Percentiles rank a stretch among this genome's conserved stretches.
Conservation (phyloP, 352 stramenopile genomes). For the Phytophthora citricola region DNA sequence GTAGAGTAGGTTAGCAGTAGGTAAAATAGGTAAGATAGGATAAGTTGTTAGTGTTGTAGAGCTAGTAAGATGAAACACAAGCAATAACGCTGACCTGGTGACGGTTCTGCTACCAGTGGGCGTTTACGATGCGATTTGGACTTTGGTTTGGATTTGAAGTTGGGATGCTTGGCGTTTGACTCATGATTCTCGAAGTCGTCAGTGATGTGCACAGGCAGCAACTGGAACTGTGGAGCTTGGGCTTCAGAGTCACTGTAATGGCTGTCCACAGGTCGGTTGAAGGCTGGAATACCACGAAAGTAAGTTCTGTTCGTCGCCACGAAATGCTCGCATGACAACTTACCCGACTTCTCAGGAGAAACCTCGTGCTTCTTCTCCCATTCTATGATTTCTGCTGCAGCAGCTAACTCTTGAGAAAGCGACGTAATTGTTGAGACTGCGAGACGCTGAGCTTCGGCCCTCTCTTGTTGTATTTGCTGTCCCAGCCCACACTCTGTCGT, state of each 20-base stretch:
- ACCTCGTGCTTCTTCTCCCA: slow-evolving; percentile 52
- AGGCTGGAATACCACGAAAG: not conserved
- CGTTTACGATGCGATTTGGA: slow-evolving; percentile 21
- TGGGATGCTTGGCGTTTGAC: not conserved
- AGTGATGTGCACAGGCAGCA: slow-evolving; percentile 20
- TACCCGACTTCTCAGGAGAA: slow-evolving; percentile 13
- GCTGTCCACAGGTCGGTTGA: slow-evolving; percentile 1
- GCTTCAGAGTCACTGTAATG: slow-evolving; percentile 13
- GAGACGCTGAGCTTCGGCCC: not conserved
- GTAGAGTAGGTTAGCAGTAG: slow-evolving; percentile 51
- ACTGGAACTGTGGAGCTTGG: slow-evolving; percentile 32
- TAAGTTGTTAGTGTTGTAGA: slow-evolving; percentile 42
- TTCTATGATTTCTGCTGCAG: slow-evolving; percentile 50
- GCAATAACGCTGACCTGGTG: slow-evolving; percentile 37
- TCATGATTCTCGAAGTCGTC: slow-evolving; percentile 15
- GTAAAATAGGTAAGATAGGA: slow-evolving; percentile 51
- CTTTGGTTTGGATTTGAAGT: not conserved
- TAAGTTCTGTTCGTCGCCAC: slow-evolving; percentile 4
- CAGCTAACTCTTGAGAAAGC: slow-evolving; percentile 48
- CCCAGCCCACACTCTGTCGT: not conserved
- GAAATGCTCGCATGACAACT: not conserved
- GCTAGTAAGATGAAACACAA: slow-evolving; percentile 23
- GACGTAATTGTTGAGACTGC: slow-evolving; percentile 7
- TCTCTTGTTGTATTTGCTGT: not conserved
- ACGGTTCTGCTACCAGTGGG: slow-evolving; percentile 8